phyloP scores from a whole-genome alignment of 768 basidiomycete genomes.

The Collybia nuda region DNA sequence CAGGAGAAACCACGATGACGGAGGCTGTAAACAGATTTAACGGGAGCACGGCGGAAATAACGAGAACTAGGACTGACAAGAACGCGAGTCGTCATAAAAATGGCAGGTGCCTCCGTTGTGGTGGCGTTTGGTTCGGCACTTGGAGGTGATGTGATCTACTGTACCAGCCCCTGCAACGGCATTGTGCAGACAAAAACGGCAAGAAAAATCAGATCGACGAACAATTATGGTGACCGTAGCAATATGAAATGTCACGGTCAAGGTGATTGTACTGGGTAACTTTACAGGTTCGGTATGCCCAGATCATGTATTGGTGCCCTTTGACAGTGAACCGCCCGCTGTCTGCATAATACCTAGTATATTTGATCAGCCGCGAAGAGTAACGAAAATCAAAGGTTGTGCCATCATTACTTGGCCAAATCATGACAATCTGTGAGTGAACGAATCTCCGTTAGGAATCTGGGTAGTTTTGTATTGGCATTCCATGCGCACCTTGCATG shows the following conservation, averaged over 20 bases:
- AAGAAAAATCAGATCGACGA: background rate
- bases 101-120: background rate
- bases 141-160: background rate
- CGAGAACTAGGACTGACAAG: background rate
- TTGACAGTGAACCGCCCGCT: background rate
- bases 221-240: background rate
- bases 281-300: background rate
- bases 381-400: too few relatives aligned
- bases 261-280: background rate
- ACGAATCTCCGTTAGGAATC: background rate
- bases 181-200: background rate
- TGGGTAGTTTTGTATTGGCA: too few relatives aligned
- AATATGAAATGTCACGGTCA: slow-evolving; percentile 1
- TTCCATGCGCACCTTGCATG: too few relatives aligned
- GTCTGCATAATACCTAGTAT: background rate
- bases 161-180: background rate
- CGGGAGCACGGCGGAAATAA: background rate
- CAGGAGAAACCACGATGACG: too few relatives aligned
- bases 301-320: background rate
- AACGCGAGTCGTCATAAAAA: background rate
- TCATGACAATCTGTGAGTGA: background rate
- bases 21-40: background rate
- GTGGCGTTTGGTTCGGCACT: background rate
- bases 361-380: too few relatives aligned
- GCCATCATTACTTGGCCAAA: background rate